These are phyloP conservation scores for Apophysomyces variabilis DNA, from an alignment of 371 early-diverging fungal species.

Conservation along the genomic window DNA sequence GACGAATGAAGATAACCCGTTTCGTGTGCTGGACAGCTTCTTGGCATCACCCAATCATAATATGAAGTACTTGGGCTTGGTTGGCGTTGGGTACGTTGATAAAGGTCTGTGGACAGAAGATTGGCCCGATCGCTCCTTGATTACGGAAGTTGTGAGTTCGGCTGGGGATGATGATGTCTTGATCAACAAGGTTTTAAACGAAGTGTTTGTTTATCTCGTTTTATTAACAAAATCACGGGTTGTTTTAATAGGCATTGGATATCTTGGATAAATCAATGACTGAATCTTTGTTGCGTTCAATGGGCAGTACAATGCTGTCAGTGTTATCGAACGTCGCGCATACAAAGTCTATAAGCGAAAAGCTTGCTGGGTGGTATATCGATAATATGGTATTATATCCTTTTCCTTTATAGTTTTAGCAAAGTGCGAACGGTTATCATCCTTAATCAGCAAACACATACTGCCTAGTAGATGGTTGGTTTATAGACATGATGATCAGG, in stretches of 20 bases:
- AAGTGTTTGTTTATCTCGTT: neutral
- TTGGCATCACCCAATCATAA: conserved; percentile 45
- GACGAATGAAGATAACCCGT: conserved; percentile 24
- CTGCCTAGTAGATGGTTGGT: conserved; percentile 19
- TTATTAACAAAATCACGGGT: neutral
- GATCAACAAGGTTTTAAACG: conserved; percentile 18
- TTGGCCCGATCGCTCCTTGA: conserved; percentile 32
- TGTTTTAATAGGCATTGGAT: conserved; percentile 22
- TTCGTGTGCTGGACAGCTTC: conserved; percentile 34
- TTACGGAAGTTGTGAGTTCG: conserved; percentile 17
- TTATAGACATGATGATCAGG: conserved; percentile 19
- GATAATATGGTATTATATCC: conserved; percentile 25
- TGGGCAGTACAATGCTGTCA: conserved; percentile 15
- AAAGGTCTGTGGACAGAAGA: conserved; percentile 36
- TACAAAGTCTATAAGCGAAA: neutral
- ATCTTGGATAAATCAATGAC: conserved; percentile 27
- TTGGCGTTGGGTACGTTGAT: conserved; percentile 29
- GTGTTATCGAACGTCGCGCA: conserved; percentile 16
- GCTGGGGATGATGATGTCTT: conserved; percentile 32
- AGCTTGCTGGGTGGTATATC: conserved; percentile 30
- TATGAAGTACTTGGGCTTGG: conserved; percentile 50
- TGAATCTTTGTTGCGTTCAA: conserved; percentile 8
- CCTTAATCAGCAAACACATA: neutral
- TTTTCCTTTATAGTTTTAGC: conserved; percentile 15
- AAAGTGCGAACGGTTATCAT: neutral